Evolutionary conservation across 2,329 filamentous ascomycete genomes (phyloP), one percentile per base, ranked within the genome.

Genomic region (Fusarium sambucinum): DNA sequence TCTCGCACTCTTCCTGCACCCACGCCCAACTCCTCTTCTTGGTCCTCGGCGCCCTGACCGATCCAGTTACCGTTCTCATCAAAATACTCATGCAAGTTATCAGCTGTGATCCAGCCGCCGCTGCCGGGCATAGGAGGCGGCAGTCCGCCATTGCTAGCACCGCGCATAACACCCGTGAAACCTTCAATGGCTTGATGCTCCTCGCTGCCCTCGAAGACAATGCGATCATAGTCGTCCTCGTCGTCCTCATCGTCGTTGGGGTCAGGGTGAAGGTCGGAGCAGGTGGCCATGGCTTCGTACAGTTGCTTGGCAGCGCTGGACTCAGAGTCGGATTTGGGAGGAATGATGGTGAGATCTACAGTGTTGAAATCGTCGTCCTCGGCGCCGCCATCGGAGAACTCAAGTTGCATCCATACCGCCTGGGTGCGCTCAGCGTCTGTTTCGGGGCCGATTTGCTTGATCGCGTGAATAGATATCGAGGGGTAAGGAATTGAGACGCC

Each of bases 41-140:
- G 42, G 40, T 72, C 82, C 11, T 75, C 80, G 9, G 75, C 79
- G 4, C 75, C 80, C 12, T 75, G 73, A 2, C 75, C 77, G 67
- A 92, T 90, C 87, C 91, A 95, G 75, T 95, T 94, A 4, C 93
- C 93, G 11, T 94, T 86, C 65, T 86, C 89, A 72, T 96, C 92
- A 78, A 96, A 92, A 75, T 89, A 97, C 71, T 97, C 87, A 68
- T 91, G 84, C 77, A 97, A 90, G 73, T 97, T 98, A 58, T 97
- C 95, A 11, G 92, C 92, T 17, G 95, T 98, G 75, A 98, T 94
- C 92, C 92, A 95, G 0, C 92, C 92, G 0, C 87, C 87, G 50
- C 91, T 92, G 2, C 92, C 91, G 0, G 92, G 90, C 77, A 92
- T 87, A 0, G 89, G 86, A 3, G 88, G 88, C n/a, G 89, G 89